Base-by-base conservation (phyloP, 2,329 filamentous ascomycete species). In the Penicillium crustosum region DNA sequence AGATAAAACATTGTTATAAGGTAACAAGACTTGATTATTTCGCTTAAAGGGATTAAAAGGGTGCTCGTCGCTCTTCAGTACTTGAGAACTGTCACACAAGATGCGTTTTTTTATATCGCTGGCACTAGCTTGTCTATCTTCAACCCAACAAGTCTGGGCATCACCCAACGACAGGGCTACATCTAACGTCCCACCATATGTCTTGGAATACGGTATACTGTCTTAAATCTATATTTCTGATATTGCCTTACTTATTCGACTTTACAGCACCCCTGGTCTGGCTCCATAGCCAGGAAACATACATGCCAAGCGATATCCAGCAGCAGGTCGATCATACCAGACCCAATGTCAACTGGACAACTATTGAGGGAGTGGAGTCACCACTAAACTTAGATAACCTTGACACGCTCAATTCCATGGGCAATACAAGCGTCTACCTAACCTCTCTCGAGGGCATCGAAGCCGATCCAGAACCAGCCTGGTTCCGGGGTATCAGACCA, bases 401-500 rank as follows among this genome's bases (percentile, higher is more conserved):
- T n/a, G 72, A 80, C 61, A 58, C 64, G 4, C 72, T 84, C 12
- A 83, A 83, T 58, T 49, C 58, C 4, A 69, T 75, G 53, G 79
- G 78, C 0, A 79, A 80, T 35, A 68, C 65, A 1, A 74, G 78
- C 49, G 75, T 83, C 7, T 83, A 78, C 57, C 66, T 84, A 9
- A 82, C 81, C 0, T 81, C 81, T 4, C 72, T 73, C 15, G 72
- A 79, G 42, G 80, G 82, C 17, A 78, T 83, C 10, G 73, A 76
- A 48, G 75, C 70, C 6, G 57, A 57, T 17, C 73, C 75, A 4
- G 67, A 75, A 8, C 81, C 80, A 3, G 42, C 68, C 9, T 84
- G 79, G 79, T 75, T 83, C 43, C 64, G 77, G 31, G 87, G 86
- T 21, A 79, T 82, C 0, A 75, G 72, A 7, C 86, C 86, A 0